Conservation (phyloP, 2,329 filamentous ascomycete species). For the Neonectria sp. region DNA sequence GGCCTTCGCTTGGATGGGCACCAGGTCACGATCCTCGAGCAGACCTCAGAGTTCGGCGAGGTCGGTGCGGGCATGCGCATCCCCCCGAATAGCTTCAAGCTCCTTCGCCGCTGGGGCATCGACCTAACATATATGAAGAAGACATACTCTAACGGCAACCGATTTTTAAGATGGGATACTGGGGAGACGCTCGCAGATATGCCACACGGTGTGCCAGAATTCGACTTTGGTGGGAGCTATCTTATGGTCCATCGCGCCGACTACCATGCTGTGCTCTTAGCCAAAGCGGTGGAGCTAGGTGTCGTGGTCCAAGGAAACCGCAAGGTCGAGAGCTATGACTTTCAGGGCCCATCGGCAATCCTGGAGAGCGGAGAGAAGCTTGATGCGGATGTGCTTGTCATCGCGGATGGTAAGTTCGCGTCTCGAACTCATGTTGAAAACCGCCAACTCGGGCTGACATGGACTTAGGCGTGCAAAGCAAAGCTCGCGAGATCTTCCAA, state of each 20-base stretch:
- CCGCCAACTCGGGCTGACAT: too few relatives aligned
- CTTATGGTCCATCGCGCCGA: conserved; percentile 20
- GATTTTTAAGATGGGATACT: conserved; percentile 48
- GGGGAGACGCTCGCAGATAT: conserved; percentile 45
- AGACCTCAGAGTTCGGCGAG: too few relatives aligned
- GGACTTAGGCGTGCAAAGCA: too few relatives aligned
- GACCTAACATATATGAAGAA: conserved; percentile 48
- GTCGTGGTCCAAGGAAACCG: conserved; percentile 3
- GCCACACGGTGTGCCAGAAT: conserved; percentile 5
- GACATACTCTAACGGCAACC: conserved; percentile 40
- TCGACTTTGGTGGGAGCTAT: conserved; percentile 20
- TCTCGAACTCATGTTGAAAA: too few relatives aligned
- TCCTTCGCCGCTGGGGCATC: conserved; percentile 46
- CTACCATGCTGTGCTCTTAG: conserved; percentile 10
- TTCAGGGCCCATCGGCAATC: conserved; percentile 5
- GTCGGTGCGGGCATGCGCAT: conserved; percentile 48
- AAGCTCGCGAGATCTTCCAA: too few relatives aligned
- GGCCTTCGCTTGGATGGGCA: too few relatives aligned
- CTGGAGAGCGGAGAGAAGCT: not conserved
- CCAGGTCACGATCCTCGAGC: too few relatives aligned
- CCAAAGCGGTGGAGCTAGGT: not conserved
- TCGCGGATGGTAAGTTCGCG: conserved; percentile 60
- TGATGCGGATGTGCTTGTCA: conserved; percentile 59
- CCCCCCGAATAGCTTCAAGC: conserved; percentile 49
- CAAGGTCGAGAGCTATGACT: conserved; percentile 4